Evolutionary conservation across 345 rosid species (phyloP), one percentile per base, ranked within the genome.

Genomic region (Clausena lansium): DNA sequence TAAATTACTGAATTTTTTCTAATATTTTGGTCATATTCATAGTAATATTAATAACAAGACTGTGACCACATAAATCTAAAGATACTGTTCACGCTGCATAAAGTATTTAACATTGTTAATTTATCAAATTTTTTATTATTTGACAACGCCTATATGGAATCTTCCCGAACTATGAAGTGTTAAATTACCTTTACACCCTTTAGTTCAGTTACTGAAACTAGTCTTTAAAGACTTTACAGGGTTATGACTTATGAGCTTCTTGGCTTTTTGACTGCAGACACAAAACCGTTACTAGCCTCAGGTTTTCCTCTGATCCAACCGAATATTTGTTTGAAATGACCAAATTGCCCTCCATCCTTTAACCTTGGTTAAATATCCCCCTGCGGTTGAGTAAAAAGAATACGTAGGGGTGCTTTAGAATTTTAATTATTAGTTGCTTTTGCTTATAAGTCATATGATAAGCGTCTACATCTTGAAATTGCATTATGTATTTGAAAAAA

Each of bases 241-340:
- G n/a, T 13, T 35, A 10, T 59, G 17, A n/a, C 14, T 13, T 35
- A 10, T 59, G 17, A n/a, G 22, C 33, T 33, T 61, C 2, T 8
- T 6, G 58, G 39, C 75, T 52, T 50, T 79, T 70, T 79, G 68
- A 77, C 83, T 77, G 87, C 74, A 25, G 6, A 14, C 50, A 25
- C 81, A 4, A 4, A 70, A 3, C 84, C 71, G 79, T 73, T 81
- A 64, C 79, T 24, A 41, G 73, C 79, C 74, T 25, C 20, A 27
- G 41, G 45, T 22, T 27, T 27, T 59, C 20, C 6, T 1, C 27
- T 20, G 62, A 60, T 57, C 64, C 57, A 75, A 24, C 36, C 35
- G 19, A 77, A 24, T 41, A 36, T 32, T 62, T 7, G 28, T 28
- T 2, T 28, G 4, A 20, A 45, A 45, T 62, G 35, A 62, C 69